Evolutionary conservation across 1,284 basidiomycete genomes (phyloP), one percentile per base, ranked within the genome.

Genomic region (Leccinum pachyderme): DNA sequence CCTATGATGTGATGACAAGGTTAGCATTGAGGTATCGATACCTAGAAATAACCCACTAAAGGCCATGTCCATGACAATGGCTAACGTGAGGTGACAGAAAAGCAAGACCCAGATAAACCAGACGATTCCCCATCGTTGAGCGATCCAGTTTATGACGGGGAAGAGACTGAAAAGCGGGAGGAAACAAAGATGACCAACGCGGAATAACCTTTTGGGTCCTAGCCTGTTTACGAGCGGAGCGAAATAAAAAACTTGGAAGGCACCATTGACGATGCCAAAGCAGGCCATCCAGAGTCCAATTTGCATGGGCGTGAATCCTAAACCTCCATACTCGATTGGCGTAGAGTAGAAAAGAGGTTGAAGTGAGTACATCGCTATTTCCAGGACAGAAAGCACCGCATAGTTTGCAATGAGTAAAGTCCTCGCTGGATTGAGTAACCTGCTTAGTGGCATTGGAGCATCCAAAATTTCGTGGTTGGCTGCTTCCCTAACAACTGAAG

Each of bases 271-370:
- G 25, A 81, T 61, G 3, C 84, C 86, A 55, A 78, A 82, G 4
- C 69, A 56, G 2, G 77, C 77, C 57, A 84, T 70, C 53, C 77
- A 73, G 27, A 76, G 69, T 2, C 84, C 83, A 48, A 86, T 85
- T n/a, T 59, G 64, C 18, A 74, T 66, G 0, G 82, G 81, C 6
- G 73, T 60, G 15, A 85, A 70, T n/a, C 77, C 80, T 37, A 87
- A 73, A n/a, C 85, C 84, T 41, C 85, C 86, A 31, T 81, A 72
- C 49, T 74, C 72, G 32, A 84, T 71, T 4, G 84, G 81, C 55
- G 83, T 86, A n/a, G 83, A 79, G 58, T 81, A 78, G 70, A 86
- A 85, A 22, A 87, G 74, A 7, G 86, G 85, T 13, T 80, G 73
- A 28, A 88, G 74, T 5, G 82, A 80, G 41, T 70, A 74, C 43